Conservation (phyloP, 1,284 basidiomycete species). For the Ustilago tritici region DNA sequence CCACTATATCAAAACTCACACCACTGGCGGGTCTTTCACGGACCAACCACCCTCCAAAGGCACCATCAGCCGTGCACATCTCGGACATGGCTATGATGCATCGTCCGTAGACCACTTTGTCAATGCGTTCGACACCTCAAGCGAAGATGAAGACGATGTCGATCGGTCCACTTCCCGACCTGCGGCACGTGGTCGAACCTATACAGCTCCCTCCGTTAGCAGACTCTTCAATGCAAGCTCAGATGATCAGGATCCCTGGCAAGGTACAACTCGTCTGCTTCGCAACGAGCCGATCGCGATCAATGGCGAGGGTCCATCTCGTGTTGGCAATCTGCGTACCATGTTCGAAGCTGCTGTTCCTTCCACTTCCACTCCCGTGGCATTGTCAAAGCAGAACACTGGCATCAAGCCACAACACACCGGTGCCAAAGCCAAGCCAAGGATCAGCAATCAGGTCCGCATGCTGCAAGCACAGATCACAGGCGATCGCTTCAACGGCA, state of each 20-base stretch:
- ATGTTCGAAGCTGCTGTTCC: slow-evolving; percentile 41
- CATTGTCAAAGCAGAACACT: slow-evolving; percentile 34
- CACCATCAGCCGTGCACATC: slow-evolving; percentile 34
- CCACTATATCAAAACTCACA: slow-evolving; percentile 54
- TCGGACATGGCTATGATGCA: slow-evolving; percentile 42
- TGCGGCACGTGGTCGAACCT: slow-evolving; percentile 31
- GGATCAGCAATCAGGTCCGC: slow-evolving; percentile 47
- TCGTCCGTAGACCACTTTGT: slow-evolving; percentile 38
- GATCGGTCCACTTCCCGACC: slow-evolving; percentile 9
- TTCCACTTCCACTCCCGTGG: slow-evolving; percentile 1
- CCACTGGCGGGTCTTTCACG: slow-evolving; percentile 47
- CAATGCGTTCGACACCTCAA: slow-evolving; percentile 31
- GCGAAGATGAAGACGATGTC: slow-evolving; percentile 25
- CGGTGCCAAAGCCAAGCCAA: slow-evolving; percentile 25
- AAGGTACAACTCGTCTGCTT: slow-evolving; percentile 31
- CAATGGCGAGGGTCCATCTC: slow-evolving; percentile 34
- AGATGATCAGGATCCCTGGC: slow-evolving; percentile 16
- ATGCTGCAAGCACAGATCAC: slow-evolving; percentile 56
- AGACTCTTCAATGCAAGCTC: slow-evolving; percentile 25
- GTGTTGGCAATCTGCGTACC: slow-evolving; percentile 41
- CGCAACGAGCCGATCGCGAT: slow-evolving; percentile 46
- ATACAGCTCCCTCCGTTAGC: slow-evolving; percentile 47
- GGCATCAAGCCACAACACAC: slow-evolving; percentile 16
- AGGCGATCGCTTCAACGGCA: slow-evolving; percentile 41
- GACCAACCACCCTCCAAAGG: slow-evolving; percentile 23